These are phyloP conservation scores for Leccinellum albellum DNA, from an alignment of 768 basidiomycete species.

Conservation along the genomic window DNA sequence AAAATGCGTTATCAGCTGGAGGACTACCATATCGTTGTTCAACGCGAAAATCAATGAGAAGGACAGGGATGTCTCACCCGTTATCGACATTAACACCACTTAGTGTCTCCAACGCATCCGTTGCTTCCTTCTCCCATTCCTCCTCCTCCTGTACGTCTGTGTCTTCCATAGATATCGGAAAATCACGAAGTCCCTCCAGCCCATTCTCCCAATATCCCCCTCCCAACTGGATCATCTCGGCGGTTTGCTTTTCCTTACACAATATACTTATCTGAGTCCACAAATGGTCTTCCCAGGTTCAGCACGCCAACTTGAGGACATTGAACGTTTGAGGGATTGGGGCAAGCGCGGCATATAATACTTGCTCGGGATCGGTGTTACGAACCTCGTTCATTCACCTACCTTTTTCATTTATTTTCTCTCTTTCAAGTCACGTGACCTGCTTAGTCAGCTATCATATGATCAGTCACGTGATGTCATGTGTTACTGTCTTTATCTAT, in stretches of 20 bases:
- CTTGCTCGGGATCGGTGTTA: slow-evolving; percentile 76
- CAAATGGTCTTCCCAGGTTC: slow-evolving; percentile 92
- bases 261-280: slow-evolving; percentile 86
- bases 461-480: too few relatives aligned
- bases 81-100: slow-evolving; percentile 57
- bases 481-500: too few relatives aligned
- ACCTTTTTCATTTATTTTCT: too few relatives aligned
- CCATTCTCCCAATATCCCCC: slow-evolving; percentile 83
- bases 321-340: slow-evolving; percentile 65
- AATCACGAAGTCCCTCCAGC: slow-evolving; percentile 41
- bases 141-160: slow-evolving; percentile 42
- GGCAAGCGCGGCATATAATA: slow-evolving; percentile 81
- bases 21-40: slow-evolving; percentile 36
- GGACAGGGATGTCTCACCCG: slow-evolving; percentile 43
- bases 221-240: slow-evolving; percentile 57
- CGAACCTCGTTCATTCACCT: too few relatives aligned
- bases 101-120: slow-evolving; percentile 52
- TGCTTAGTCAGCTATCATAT: too few relatives aligned
- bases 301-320: slow-evolving; percentile 68
- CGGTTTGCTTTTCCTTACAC: slow-evolving; percentile 76
- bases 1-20: slow-evolving; percentile 70
- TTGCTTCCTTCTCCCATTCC: slow-evolving; percentile 67
- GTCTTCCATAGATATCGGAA: slow-evolving; percentile 22
- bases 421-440: too few relatives aligned
- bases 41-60: not conserved